Evolutionary conservation across 768 basidiomycete species (phyloP).

Genomic region (Dioszegia hungarica): DNA sequence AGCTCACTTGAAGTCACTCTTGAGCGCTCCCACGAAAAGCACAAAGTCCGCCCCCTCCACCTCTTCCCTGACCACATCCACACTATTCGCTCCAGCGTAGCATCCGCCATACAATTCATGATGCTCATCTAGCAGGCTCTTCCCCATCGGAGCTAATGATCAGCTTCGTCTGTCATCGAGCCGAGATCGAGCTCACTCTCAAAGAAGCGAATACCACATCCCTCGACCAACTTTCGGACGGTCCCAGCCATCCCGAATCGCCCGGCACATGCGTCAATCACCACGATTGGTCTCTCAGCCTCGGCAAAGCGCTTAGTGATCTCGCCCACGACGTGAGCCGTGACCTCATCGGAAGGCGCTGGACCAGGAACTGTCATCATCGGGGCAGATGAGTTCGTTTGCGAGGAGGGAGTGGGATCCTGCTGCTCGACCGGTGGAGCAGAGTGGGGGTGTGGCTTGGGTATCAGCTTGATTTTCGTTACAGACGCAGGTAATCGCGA

Average conservation of each 20-base stretch:
- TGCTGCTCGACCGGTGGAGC: slow-evolving; percentile 36
- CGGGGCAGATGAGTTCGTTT: slow-evolving; percentile 10
- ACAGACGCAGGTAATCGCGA: not conserved
- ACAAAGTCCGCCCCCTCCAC: slow-evolving; percentile 48
- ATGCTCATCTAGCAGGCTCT: slow-evolving; percentile 43
- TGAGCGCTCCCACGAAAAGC: slow-evolving; percentile 44
- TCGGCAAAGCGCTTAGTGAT: slow-evolving; percentile 63
- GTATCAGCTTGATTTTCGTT: slow-evolving; percentile 10
- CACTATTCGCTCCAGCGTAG: slow-evolving; percentile 46
- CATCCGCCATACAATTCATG: slow-evolving; percentile 46
- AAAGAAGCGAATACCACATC: slow-evolving; percentile 43
- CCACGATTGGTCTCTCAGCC: slow-evolving; percentile 62
- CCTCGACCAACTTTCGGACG: slow-evolving; percentile 43
- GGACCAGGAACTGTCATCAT: slow-evolving; percentile 1
- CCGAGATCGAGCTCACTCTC: slow-evolving; percentile 26
- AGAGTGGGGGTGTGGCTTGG: slow-evolving; percentile 48
- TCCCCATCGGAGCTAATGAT: slow-evolving; percentile 30
- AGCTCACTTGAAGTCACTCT: slow-evolving; percentile 49
- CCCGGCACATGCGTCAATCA: slow-evolving; percentile 46
- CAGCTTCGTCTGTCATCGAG: not conserved
- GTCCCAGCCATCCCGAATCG: slow-evolving; percentile 44
- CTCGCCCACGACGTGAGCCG: slow-evolving; percentile 67
- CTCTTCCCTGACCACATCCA: slow-evolving; percentile 39
- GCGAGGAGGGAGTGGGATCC: slow-evolving; percentile 8
- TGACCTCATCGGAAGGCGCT: slow-evolving; percentile 35